These are phyloP conservation scores for Cucurbita moschata DNA, from an alignment of 306 rosid species.

Conservation along the genomic window DNA sequence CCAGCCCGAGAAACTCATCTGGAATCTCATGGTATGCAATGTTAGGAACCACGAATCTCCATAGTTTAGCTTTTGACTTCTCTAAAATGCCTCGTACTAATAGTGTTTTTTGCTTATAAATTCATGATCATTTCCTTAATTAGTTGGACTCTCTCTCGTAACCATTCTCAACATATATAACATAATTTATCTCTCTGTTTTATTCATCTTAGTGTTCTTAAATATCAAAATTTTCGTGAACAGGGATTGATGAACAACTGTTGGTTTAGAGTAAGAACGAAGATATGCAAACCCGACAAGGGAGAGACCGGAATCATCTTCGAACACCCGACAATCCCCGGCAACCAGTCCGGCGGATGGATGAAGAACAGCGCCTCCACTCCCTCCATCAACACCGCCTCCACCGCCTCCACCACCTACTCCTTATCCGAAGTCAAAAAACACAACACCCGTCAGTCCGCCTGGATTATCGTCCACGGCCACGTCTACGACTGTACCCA, in stretches of 20 bases:
- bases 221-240: too few species aligned
- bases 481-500: conserved; percentile 63
- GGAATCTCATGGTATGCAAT: conserved; percentile 40
- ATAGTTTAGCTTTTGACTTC: too few species aligned
- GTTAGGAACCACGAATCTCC: too few species aligned
- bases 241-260: conserved; percentile 97
- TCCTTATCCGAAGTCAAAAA: conserved; percentile 44
- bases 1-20: conserved; percentile 75
- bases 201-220: too few species aligned
- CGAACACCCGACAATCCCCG: conserved; percentile 73
- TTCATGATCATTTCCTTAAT: too few species aligned
- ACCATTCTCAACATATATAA: too few species aligned
- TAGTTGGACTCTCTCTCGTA: too few species aligned
- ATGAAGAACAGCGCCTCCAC: conserved; percentile 57
- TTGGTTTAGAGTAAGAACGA: conserved; percentile 66
- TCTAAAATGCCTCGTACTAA: too few species aligned
- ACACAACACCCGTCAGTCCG: conserved; percentile 36
- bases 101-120: too few species aligned
- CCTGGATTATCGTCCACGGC: conserved; percentile 68
- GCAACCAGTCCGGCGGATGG: conserved; percentile 84
- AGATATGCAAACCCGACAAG: conserved; percentile 43
- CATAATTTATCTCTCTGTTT: too few species aligned
- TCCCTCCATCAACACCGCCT: conserved; percentile 44
- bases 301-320: conserved; percentile 64
- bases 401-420: conserved; percentile 23